Evolutionary conservation across 1,139 yeast genomes (phyloP).

Genomic region (Geotrichum citri-aurantii): DNA sequence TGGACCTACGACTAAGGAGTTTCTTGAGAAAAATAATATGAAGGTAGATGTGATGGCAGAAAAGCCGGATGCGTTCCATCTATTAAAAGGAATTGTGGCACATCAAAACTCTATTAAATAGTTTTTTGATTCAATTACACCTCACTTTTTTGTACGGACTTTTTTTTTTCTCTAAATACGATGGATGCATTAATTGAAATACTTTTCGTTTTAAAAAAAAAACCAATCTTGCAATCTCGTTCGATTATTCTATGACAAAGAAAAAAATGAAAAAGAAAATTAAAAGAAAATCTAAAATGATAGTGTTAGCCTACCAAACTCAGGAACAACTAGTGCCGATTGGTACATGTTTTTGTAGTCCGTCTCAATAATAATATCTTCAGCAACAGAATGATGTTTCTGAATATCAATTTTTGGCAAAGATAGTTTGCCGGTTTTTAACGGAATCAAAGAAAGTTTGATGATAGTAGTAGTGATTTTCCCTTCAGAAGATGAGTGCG

Average conservation of each 20-base stretch:
- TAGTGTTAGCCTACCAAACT: conserved; percentile 50
- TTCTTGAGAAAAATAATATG: conserved; percentile 48
- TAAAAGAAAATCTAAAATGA: conserved; percentile 10
- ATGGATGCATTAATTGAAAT: too few relatives aligned
- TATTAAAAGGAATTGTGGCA: conserved; percentile 39
- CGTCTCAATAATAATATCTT: conserved; percentile 48
- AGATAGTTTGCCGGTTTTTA: conserved; percentile 64
- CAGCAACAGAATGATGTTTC: conserved; percentile 29
- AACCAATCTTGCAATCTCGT: too few relatives aligned
- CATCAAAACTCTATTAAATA: conserved; percentile 4
- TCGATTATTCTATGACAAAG: not conserved
- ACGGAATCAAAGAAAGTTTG: conserved; percentile 57
- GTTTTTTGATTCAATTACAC: too few relatives aligned
- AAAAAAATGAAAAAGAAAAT: not conserved
- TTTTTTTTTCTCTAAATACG: too few relatives aligned
- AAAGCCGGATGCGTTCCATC: conserved; percentile 64
- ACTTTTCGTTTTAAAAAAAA: too few relatives aligned
- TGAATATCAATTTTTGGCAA: conserved; percentile 60
- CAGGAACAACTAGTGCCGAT: conserved; percentile 67
- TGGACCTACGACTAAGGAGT: conserved; percentile 87
- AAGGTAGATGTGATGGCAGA: conserved; percentile 59
- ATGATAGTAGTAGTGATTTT: conserved; percentile 27
- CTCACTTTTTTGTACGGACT: too few relatives aligned
- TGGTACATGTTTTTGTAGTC: conserved; percentile 65
- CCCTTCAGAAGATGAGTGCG: conserved; percentile 33